A percentile compares a stretch with the other conserved stretches of the same genome.
These are phyloP conservation scores for Zasmidium cellare DNA, from an alignment of 2,329 filamentous ascomycete genomes.

Conservation along the genomic window DNA sequence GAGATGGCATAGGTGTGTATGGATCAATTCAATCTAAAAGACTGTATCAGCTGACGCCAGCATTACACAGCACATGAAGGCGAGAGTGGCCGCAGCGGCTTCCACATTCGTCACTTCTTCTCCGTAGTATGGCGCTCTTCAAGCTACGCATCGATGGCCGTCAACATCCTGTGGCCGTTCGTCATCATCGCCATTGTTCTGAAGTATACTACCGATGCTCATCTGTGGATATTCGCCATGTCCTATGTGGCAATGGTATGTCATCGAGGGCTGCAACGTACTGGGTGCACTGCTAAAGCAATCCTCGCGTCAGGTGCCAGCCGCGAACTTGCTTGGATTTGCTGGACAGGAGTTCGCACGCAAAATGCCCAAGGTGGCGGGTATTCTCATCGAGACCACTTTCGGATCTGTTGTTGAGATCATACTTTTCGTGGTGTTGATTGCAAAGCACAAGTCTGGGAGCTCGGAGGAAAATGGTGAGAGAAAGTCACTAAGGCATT, in stretches of 20 bases:
- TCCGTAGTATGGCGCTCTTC: conserved; percentile 45
- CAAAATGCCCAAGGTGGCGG: conserved; percentile 72
- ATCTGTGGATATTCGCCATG: conserved; percentile 48
- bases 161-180: conserved; percentile 52
- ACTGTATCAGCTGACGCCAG: background rate
- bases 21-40: background rate
- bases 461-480: conserved; percentile 17
- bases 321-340: conserved; percentile 55
- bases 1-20: conserved; percentile 11
- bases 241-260: conserved; percentile 51
- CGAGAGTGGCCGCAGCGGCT: conserved; percentile 47
- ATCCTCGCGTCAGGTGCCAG: conserved; percentile 28
- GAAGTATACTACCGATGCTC: conserved; percentile 44
- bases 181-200: conserved; percentile 48
- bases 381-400: conserved; percentile 53
- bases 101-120: conserved; percentile 46
- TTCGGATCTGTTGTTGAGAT: conserved; percentile 77
- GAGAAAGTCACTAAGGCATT: no score
- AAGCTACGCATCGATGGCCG: conserved; percentile 45
- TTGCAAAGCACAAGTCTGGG: conserved; percentile 39
- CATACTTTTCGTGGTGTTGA: conserved; percentile 74
- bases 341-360: conserved; percentile 69
- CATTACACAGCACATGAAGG: conserved; percentile 36
- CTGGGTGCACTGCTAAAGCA: background rate
- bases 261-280: background rate